Evolutionary conservation across 805 yeast genomes (phyloP), one percentile per base, ranked within the genome.

Genomic region (Starmerella etchellsii): DNA sequence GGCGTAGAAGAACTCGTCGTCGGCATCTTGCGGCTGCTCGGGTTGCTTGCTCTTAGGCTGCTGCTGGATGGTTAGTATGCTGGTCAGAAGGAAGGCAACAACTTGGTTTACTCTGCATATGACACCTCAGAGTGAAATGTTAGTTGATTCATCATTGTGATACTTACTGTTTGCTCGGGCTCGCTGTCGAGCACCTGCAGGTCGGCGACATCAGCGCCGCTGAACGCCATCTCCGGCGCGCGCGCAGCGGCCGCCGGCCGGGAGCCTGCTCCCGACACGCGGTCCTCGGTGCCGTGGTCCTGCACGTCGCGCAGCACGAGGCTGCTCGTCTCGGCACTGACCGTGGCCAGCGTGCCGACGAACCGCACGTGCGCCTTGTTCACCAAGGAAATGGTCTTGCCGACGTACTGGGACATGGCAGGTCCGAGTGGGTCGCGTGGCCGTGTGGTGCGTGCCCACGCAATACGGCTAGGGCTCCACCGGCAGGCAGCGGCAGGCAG

Each of bases 171-270:
- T 40, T 49, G 47, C 18, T 20, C 9, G 6, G 8, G n/a, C 14
- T 40, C 35, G n/a, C 68, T 68, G 47, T 85, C 96, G 54, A 88
- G 68, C 41, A 91, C 91, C 50, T 76, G 75, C 60, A 91, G 69
- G 55, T 81, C 95, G 62, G 82, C 81, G 19, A 91, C 96, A 54
- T 88, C 96, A 21, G 81, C 74, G 29, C 98, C 98, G 52, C 87
- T 74, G 59, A 91, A 81, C 25, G 34, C 21, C 41, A 91, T 83
- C 16, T 26, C 31, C 7, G 43, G 27, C 13, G 27, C 29, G 14
- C 78, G 69, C 32, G 69, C 75, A 28, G 67, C 69, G 22, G 36
- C 32, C 7, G 16, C 21, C 14, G 39, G 31, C 16, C 82, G 77
- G 6, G 93, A 79, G 48, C 71, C 68, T 14, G 69, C 65, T 58